Conservation (phyloP, 208 protist species). For the Crithidia fasciculata region DNA sequence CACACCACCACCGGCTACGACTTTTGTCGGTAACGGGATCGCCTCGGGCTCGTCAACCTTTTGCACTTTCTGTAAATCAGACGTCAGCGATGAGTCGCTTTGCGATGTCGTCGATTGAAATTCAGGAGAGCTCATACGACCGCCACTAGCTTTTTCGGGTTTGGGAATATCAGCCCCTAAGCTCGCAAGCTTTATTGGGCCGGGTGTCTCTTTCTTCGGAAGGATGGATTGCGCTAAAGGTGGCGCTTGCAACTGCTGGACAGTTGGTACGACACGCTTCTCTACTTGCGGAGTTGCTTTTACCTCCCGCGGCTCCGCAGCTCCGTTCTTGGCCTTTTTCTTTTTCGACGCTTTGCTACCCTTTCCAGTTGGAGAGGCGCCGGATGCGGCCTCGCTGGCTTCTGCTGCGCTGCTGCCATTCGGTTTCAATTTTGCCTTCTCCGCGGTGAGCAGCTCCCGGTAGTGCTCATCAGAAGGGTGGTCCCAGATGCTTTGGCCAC, state of each 20-base stretch:
- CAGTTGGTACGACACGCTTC: not conserved
- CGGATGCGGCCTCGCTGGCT: slow-evolving; percentile 14
- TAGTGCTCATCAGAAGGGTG: slow-evolving; percentile 96
- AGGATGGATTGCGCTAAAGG: slow-evolving; percentile 23
- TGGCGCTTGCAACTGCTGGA: slow-evolving; percentile 17
- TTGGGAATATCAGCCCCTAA: slow-evolving; percentile 3
- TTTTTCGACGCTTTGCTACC: slow-evolving; percentile 26
- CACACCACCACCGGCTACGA: slow-evolving; percentile 41
- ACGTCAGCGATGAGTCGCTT: slow-evolving; percentile 17
- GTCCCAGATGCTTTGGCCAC: slow-evolving; percentile 94
- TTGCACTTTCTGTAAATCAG: slow-evolving; percentile 15
- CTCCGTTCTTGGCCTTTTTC: slow-evolving; percentile 24
- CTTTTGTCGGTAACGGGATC: slow-evolving; percentile 25
- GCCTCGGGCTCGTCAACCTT: slow-evolving; percentile 20
- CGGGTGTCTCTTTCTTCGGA: slow-evolving; percentile 31
- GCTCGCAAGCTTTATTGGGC: slow-evolving; percentile 20
- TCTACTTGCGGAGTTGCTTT: slow-evolving; percentile 14
- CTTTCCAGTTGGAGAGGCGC: slow-evolving; percentile 1
- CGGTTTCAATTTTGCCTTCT: slow-evolving; percentile 45
- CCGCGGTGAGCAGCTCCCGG: slow-evolving; percentile 69
- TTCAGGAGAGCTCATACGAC: slow-evolving; percentile 21
- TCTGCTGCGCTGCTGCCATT: slow-evolving; percentile 41
- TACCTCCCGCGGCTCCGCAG: slow-evolving; percentile 1
- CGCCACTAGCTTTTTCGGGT: slow-evolving; percentile 15
- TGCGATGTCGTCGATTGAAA: slow-evolving; percentile 29